Conservation (phyloP, 352 stramenopile genomes). For the Pythium aquatile region DNA sequence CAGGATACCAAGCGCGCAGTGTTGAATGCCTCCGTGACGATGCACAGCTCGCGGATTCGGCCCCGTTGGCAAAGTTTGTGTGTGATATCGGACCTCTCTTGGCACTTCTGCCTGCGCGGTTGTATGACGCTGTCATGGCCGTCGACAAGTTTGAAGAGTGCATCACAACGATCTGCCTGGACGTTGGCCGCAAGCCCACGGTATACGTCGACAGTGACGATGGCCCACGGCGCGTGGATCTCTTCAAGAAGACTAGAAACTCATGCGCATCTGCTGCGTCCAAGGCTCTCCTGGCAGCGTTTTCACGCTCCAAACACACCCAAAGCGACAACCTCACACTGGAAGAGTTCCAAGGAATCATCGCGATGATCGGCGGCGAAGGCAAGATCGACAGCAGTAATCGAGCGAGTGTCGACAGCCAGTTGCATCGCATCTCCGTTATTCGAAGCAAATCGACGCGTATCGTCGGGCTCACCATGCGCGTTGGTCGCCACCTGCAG, state of each 20-base stretch:
- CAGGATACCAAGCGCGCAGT: neutral
- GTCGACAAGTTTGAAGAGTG: slow-evolving; percentile 18
- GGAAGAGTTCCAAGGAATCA: slow-evolving; percentile 53
- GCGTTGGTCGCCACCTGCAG: slow-evolving; percentile 61
- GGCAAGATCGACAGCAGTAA: slow-evolving; percentile 73
- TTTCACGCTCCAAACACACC: slow-evolving; percentile 25
- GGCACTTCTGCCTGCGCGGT: slow-evolving; percentile 18
- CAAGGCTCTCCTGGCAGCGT: slow-evolving; percentile 25
- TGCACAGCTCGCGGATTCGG: neutral
- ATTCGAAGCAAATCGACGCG: slow-evolving; percentile 50
- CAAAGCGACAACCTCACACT: slow-evolving; percentile 25
- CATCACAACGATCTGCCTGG: slow-evolving; percentile 9
- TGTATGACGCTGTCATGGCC: slow-evolving; percentile 8
- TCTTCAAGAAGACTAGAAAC: slow-evolving; percentile 13
- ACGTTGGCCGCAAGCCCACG: slow-evolving; percentile 14
- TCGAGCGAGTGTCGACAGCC: slow-evolving; percentile 55
- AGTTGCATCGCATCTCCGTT: slow-evolving; percentile 78
- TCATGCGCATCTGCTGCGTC: slow-evolving; percentile 18
- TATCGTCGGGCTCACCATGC: slow-evolving; percentile 71
- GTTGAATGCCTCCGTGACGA: slow-evolving; percentile 7
- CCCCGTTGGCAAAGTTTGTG: slow-evolving; percentile 6
- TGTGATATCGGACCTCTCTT: slow-evolving; percentile 20
- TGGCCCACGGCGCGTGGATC: slow-evolving; percentile 13
- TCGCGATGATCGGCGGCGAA: slow-evolving; percentile 40
- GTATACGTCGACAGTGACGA: slow-evolving; percentile 7